Base-by-base conservation (phyloP, 192 early-diverging fungal species). In the Podila clonocystis region DNA sequence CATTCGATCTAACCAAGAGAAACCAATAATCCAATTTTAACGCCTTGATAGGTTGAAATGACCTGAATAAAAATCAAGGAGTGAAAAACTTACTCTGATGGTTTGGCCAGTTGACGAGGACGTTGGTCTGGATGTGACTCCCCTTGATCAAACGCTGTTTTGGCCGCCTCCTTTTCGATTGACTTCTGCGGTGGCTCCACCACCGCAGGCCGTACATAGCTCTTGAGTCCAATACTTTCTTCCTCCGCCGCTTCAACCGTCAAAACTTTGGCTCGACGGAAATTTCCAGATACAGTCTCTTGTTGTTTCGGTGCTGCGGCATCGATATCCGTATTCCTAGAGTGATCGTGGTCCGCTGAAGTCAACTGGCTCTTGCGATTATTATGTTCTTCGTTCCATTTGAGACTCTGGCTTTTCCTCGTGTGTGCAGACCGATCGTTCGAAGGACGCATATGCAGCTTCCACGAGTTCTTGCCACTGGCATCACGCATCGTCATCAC, bases 381-480 rank as follows among this genome's bases (percentile, higher is more conserved):
- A 11, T 36, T 36, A 11, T 29, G 5, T 33, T n/a, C 34, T 1
- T 58, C 73, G 26, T 68, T 65, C n/a, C 55, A 26, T 30, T 33
- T 31, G 4, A 29, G 62, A 63, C 36, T 22, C 20, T 63, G 30
- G 4, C 19, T 9, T 19, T 29, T 33, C 62, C n/a, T 11, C 33
- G 1, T 62, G 38, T 11, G 58, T 45, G 52, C 20, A 3, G 24
- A 24, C 24, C 52, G 52, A 55, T 55, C 52, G n/a, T 55, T 34
- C 26, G 34, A 22, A 9, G 70, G 64, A 58, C 48, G 41, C 22
- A 91, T 79, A 41, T 82, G 77, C 24, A 85, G 75, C 33, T 85
- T 85, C 93, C 93, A 95, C 0, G 90, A 88, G 69, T 91, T 92
- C 69, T 87, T 91, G 28, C 94, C 94, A 22, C 84, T 90, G 9